Conservation (phyloP, 2,329 filamentous ascomycete genomes). For the Cordyceps farinosa region DNA sequence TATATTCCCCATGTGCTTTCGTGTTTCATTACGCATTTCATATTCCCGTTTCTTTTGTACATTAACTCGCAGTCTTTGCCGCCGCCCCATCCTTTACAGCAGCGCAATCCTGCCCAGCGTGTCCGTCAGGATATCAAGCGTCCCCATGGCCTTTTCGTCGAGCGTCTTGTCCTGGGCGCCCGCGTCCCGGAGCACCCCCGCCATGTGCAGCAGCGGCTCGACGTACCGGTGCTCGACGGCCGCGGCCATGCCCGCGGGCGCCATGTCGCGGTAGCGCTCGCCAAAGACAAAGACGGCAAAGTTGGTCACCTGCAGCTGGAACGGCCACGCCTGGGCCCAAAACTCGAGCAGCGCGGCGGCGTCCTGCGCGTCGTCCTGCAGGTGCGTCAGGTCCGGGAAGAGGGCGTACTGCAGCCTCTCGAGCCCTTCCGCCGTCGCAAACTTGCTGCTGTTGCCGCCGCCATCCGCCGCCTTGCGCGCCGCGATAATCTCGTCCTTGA, state of each 20-base stretch:
- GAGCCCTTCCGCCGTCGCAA: constrained; percentile 52
- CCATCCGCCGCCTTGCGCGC: constrained; percentile 31
- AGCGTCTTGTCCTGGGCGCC: constrained; percentile 32
- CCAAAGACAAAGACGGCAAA: constrained; percentile 57
- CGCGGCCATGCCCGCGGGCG: constrained; percentile 54
- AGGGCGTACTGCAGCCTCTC: constrained; percentile 59
- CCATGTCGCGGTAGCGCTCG: constrained; percentile 42
- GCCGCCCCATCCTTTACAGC: constrained; percentile 27
- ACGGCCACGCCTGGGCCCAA: constrained; percentile 49
- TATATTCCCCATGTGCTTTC: background rate
- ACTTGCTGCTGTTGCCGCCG: constrained; percentile 36
- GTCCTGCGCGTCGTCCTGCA: constrained; percentile 37
- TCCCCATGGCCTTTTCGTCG: constrained; percentile 24
- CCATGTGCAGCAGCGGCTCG: constrained; percentile 47
- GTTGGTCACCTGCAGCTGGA: constrained; percentile 58
- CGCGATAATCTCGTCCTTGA: constrained; percentile 58
- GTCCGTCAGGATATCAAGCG: constrained; percentile 39
- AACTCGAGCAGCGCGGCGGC: constrained; percentile 46
- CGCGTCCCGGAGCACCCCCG: constrained; percentile 34
- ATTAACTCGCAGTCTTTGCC: background rate
- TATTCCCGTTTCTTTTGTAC: constrained; percentile 5
- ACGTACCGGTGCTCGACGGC: constrained; percentile 58
- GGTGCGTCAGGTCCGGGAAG: constrained; percentile 53
- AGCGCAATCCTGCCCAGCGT: constrained; percentile 40
- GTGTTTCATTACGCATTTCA: constrained; percentile 19